Base-by-base conservation (phyloP, 306 rosid genomes). In the Lathyrus sativus region DNA sequence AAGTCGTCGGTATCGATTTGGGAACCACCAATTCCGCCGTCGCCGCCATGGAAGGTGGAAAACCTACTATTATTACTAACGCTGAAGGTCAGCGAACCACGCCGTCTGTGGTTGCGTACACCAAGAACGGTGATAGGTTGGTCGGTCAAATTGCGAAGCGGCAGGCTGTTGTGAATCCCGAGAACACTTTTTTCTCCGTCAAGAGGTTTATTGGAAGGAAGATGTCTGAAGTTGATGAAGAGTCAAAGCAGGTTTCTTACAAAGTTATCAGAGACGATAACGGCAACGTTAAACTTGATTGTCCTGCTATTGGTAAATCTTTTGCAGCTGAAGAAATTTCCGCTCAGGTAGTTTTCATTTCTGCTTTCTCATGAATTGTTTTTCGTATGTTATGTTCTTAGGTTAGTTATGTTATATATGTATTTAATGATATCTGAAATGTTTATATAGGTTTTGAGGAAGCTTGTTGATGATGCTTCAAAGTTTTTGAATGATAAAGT, bases 391-490 rank as follows among this genome's bases (percentile, higher is more conserved):
- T 26, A 24, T 24, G 29, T 3, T 26, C n/a, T n/a, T n/a, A n/a
- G n/a, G n/a, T n/a, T n/a, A n/a, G n/a, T n/a, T n/a, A n/a, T n/a
- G n/a, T n/a, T n/a, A n/a, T n/a, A 26, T 26, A 26, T 3, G 29
- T 26, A 26, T 4, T 45, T 46, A 4, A 46, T 46, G 9, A 5
- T 12, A 29, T 5, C 5, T 17, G 15, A 2, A 53, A 53, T 28
- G 3, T 28, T 8, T 59, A 2, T 15, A 11, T 49, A 91, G 97
- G 92, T 92, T 1, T 75, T 92, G 84, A 85, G 98, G 64, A 92
- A 92, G 93, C 96, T 92, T 60, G 98, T 92, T 39, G 98, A 92
- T 60, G 98, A 92, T 59, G 98, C 98, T 69, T 92, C 98, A 0
- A 92, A 92, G 82, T 92, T 92, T 74, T 79, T 92, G 84, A 92